Evolutionary conservation across 768 basidiomycete genomes (phyloP).

Genomic region (Pulveroboletus sp.): DNA sequence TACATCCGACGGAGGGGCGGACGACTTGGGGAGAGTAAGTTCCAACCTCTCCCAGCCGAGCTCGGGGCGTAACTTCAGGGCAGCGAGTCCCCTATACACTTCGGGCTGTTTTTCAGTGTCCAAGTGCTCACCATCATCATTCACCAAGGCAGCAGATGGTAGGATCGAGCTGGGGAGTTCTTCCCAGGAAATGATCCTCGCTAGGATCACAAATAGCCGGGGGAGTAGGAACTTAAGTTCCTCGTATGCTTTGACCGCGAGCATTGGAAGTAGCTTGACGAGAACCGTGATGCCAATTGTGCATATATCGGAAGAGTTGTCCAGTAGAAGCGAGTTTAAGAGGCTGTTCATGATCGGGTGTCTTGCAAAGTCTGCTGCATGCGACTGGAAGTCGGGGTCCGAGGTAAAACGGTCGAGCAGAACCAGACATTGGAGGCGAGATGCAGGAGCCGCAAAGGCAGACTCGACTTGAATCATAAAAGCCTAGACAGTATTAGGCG

Average conservation of each 20-base stretch:
- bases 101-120: constrained; percentile 5
- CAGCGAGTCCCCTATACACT: constrained; percentile 33
- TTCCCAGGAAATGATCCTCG: constrained; percentile 73
- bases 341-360: constrained; percentile 64
- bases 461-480: constrained; percentile 62
- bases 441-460: constrained; percentile 55
- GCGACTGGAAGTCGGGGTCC: constrained; percentile 45
- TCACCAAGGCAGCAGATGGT: constrained; percentile 32
- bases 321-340: constrained; percentile 64
- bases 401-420: constrained; percentile 63
- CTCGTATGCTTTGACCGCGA: constrained; percentile 59
- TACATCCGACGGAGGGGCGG: constrained; percentile 54
- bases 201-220: constrained; percentile 59
- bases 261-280: constrained; percentile 67
- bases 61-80: constrained; percentile 46
- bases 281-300: constrained; percentile 59
- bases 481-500: constrained; percentile 41
- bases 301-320: constrained; percentile 69
- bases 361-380: constrained; percentile 46
- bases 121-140: constrained; percentile 23
- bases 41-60: constrained; percentile 69
- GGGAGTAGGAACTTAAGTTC: constrained; percentile 60
- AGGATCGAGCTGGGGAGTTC: constrained; percentile 38
- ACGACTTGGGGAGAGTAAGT: constrained; percentile 49
- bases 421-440: constrained; percentile 65